Conservation (phyloP, 495 filamentous ascomycete species). For the Penicillium coprophilum region DNA sequence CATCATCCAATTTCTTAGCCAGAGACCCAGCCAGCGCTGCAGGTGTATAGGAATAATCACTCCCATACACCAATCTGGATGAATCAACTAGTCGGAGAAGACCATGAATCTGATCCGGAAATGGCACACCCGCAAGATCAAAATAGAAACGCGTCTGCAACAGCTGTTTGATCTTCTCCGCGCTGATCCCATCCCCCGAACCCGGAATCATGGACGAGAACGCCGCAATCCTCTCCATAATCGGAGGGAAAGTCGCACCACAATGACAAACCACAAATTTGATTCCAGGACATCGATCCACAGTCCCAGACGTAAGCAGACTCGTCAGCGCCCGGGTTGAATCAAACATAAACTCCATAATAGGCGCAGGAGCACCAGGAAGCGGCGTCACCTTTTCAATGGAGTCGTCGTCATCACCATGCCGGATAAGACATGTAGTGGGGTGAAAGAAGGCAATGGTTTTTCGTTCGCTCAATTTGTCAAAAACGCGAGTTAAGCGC, state of each 20-base stretch:
- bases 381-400: slow-evolving; percentile 22
- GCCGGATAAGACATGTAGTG: slow-evolving; percentile 33
- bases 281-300: slow-evolving; percentile 43
- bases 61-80: slow-evolving; percentile 48
- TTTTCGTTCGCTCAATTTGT: slow-evolving; percentile 33
- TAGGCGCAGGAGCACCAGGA: slow-evolving; percentile 43
- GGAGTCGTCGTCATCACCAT: slow-evolving; percentile 4
- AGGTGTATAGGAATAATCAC: slow-evolving; percentile 41
- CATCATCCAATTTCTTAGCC: slow-evolving; percentile 16
- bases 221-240: slow-evolving; percentile 42
- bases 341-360: slow-evolving; percentile 60
- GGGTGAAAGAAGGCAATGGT: slow-evolving; percentile 55
- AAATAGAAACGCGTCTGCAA: slow-evolving; percentile 46
- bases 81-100: slow-evolving; percentile 28
- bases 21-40: slow-evolving; percentile 8
- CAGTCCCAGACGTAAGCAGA: slow-evolving; percentile 49
- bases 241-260: slow-evolving; percentile 46
- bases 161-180: slow-evolving; percentile 24
- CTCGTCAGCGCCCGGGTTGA: slow-evolving; percentile 49
- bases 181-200: slow-evolving; percentile 10
- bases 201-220: slow-evolving; percentile 27
- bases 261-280: slow-evolving; percentile 50
- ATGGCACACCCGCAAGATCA: slow-evolving; percentile 52
- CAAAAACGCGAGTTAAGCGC: slow-evolving; percentile 41
- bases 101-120: slow-evolving; percentile 46